Evolutionary conservation across 2,329 filamentous ascomycete species (phyloP), one percentile per base, ranked within the genome.

Genomic region (Beauveria varroae): DNA sequence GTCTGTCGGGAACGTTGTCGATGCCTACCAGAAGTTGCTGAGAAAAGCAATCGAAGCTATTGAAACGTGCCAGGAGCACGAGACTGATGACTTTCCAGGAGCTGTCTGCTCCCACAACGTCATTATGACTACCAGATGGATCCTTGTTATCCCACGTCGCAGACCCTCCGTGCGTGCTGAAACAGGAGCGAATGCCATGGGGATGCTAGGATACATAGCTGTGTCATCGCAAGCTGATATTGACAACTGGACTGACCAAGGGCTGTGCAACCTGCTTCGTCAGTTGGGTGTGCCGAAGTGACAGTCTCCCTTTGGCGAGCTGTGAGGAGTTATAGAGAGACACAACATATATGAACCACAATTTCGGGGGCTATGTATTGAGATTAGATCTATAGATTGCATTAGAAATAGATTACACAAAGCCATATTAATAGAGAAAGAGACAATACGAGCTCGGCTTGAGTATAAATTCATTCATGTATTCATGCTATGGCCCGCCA

Each of bases 71-170:
- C 18, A 50, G 62, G 18, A 56, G 47, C 9, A 56, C 63, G 14
- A 26, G 53, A 16, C 53, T 62, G 52, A 55, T 34, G 50, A 51
- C 9, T 64, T 40, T 1, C 40, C 43, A 6, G 52, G 62, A 57
- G 28, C 64, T 40, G 63, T 65, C 41, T 55, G 69, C 58, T 73
- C 78, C 5, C 80, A 82, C 64, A 81, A 81, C 62, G 69, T 81
- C 14, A 65, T 79, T 2, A 67, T 81, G 50, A 74, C 75, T 62
- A 68, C 71, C 30, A 70, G 74, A 26, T 76, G 76, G 70, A 73
- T 82, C 24, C 65, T 81, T n/a, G 74, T 81, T 2, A 72, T 81
- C 26, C 79, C 80, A 3, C 70, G 80, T 26, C 69, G 72, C 16
- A 67, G 62, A 4, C 73, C 69, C 0, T 71, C 68, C 0, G 69